These are phyloP conservation scores for Clohesyomyces aquaticus DNA, from an alignment of 495 filamentous ascomycete species.

Conservation along the genomic window DNA sequence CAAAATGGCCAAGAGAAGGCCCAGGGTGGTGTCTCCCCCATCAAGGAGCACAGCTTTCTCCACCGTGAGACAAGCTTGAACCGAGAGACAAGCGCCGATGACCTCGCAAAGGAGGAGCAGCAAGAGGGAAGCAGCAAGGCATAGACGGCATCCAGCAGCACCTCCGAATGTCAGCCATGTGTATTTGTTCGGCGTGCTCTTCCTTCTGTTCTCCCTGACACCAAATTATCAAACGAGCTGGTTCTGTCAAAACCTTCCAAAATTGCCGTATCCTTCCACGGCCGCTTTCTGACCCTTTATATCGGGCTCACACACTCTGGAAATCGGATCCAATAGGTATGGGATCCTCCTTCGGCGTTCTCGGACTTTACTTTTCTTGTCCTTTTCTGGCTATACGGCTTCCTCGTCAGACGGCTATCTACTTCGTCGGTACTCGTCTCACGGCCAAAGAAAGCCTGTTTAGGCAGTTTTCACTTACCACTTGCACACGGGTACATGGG, in stretches of 20 bases:
- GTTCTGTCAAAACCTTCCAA: not conserved
- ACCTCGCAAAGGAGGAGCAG: slow-evolving; percentile 52
- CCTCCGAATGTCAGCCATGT: not conserved
- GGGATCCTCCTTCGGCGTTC: not conserved
- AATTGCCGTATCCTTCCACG: not conserved
- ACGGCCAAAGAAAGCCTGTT: not conserved
- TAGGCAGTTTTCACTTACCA: not conserved
- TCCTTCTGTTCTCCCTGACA: too few relatives aligned
- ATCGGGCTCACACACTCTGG: not conserved
- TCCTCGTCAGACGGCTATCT: too few relatives aligned
- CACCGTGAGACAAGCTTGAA: slow-evolving; percentile 77
- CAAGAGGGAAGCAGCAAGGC: not conserved
- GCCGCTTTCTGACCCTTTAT: not conserved
- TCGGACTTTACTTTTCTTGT: not conserved
- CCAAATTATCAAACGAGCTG: not conserved
- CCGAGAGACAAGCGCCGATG: slow-evolving; percentile 73
- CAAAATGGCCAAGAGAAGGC: slow-evolving; percentile 50
- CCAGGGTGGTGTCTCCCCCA: slow-evolving; percentile 66
- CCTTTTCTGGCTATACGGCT: not conserved
- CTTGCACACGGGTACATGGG: too few relatives aligned
- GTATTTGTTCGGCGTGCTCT: too few relatives aligned
- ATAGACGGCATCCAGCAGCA: not conserved
- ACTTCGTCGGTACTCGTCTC: not conserved
- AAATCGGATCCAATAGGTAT: too few relatives aligned
- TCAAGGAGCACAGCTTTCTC: slow-evolving; percentile 85